These are phyloP conservation scores for Lentinula aciculospora DNA, from an alignment of 768 basidiomycete species.

Conservation along the genomic window DNA sequence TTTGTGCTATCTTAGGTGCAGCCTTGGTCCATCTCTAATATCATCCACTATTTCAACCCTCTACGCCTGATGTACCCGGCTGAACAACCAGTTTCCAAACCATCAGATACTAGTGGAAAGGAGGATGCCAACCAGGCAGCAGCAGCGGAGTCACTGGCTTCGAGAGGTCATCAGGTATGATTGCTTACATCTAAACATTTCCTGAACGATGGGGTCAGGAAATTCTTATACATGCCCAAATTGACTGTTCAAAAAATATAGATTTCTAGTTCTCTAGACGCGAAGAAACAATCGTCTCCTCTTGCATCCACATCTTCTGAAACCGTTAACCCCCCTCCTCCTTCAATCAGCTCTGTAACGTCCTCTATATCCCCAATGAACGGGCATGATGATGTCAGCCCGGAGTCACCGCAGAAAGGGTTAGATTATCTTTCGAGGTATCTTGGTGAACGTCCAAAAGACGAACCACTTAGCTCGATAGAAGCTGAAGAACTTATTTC, in stretches of 20 bases:
- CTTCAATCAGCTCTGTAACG: not conserved
- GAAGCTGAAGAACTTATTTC: conserved; percentile 53
- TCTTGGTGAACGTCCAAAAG: conserved; percentile 11
- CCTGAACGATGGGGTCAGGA: too few relatives aligned
- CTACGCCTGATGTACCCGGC: conserved; percentile 21
- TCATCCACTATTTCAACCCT: conserved; percentile 50
- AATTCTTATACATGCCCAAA: too few relatives aligned
- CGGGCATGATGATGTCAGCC: not conserved
- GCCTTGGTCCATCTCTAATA: conserved; percentile 47
- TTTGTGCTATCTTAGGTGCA: conserved; percentile 15
- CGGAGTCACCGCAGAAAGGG: conserved; percentile 17
- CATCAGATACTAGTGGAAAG: too few relatives aligned
- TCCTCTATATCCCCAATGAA: not conserved
- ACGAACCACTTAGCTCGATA: conserved; percentile 41
- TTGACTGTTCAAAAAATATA: too few relatives aligned
- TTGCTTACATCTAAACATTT: too few relatives aligned
- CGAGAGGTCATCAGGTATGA: conserved; percentile 23
- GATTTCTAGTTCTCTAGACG: too few relatives aligned
- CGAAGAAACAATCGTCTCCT: too few relatives aligned
- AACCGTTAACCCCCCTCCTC: not conserved
- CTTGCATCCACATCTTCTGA: too few relatives aligned
- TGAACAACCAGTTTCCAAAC: too few relatives aligned
- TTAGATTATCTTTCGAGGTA: not conserved
- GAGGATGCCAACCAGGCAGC: conserved; percentile 9
- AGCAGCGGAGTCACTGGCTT: conserved; percentile 19